These are phyloP conservation scores for Axilococcus clingmanii DNA, from an alignment of 139 green algal genomes.

Conservation along the genomic window DNA sequence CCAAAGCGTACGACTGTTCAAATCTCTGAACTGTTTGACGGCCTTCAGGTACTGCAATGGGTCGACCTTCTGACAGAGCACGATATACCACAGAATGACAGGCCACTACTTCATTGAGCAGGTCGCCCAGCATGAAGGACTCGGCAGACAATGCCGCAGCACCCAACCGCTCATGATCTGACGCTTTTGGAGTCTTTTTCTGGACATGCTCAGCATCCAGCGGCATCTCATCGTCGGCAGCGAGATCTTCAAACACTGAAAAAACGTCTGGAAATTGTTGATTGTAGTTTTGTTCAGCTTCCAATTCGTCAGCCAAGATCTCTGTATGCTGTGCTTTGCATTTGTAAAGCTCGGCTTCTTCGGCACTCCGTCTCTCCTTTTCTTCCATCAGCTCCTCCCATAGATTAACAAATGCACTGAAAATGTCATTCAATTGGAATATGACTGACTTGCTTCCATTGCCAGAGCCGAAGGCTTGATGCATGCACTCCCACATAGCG, in stretches of 20 bases:
- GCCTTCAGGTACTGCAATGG: neutral
- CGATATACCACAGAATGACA: constrained; percentile 11
- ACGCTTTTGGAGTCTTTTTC: neutral
- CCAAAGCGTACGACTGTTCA: constrained; percentile 39
- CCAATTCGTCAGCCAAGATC: constrained; percentile 63
- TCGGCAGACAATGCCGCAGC: constrained; percentile 12
- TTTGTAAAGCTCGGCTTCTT: constrained; percentile 72
- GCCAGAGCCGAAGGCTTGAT: neutral
- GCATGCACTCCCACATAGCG: constrained; percentile 23
- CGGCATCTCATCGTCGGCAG: constrained; percentile 13
- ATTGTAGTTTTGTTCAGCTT: constrained; percentile 59
- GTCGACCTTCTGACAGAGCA: neutral
- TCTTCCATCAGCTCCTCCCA: constrained; percentile 42
- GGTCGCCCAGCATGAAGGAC: constrained; percentile 9
- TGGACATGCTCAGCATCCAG: constrained; percentile 14
- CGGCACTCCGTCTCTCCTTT: constrained; percentile 45
- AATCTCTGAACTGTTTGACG: constrained; percentile 36
- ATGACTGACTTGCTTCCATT: neutral
- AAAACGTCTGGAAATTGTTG: constrained; percentile 53
- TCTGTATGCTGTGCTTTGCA: constrained; percentile 39
- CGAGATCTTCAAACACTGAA: constrained; percentile 62
- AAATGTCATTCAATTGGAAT: constrained; percentile 24
- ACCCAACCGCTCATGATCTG: neutral
- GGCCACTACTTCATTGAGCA: constrained; percentile 15
- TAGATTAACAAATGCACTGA: constrained; percentile 26